Evolutionary conservation across 1,284 basidiomycete species (phyloP).

Genomic region (Spongispora temasekensis): DNA sequence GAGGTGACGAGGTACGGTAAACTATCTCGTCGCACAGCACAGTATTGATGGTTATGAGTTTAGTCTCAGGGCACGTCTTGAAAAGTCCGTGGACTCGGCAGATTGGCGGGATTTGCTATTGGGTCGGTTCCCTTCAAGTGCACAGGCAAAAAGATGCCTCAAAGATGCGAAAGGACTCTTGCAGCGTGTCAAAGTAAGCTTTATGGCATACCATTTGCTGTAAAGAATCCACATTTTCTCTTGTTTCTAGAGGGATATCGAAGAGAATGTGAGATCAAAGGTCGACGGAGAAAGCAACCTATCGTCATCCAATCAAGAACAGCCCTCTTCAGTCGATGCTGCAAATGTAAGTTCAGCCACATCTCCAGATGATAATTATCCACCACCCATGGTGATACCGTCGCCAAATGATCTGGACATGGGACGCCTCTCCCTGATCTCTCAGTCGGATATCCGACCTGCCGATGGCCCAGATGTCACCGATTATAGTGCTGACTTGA

Average conservation of each 20-base stretch:
- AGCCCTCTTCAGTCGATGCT: background rate
- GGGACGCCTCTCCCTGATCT: background rate
- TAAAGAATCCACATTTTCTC: background rate
- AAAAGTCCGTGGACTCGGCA: background rate
- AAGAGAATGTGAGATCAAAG: slow-evolving; percentile 2
- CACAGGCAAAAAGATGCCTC: slow-evolving; percentile 1
- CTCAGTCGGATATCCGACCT: background rate
- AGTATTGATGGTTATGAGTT: background rate
- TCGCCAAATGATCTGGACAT: slow-evolving; percentile 4
- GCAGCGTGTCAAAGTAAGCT: slow-evolving; percentile 9
- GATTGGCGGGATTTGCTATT: slow-evolving; percentile 1
- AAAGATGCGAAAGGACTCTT: slow-evolving; percentile 7
- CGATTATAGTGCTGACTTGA: background rate
- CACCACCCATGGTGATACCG: background rate
- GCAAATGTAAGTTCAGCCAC: background rate
- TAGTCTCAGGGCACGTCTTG: slow-evolving; percentile 14
- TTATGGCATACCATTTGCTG: background rate
- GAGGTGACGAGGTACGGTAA: slow-evolving; percentile 14
- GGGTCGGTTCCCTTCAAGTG: slow-evolving; percentile 6
- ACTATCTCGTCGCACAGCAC: background rate
- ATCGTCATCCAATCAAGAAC: background rate
- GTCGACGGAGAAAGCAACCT: background rate
- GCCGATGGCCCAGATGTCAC: background rate
- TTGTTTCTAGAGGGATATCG: slow-evolving; percentile 10
- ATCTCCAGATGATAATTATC: background rate